These are phyloP conservation scores for Saccharomycopsis selenospora DNA, from an alignment of 805 yeast species.

Conservation along the genomic window DNA sequence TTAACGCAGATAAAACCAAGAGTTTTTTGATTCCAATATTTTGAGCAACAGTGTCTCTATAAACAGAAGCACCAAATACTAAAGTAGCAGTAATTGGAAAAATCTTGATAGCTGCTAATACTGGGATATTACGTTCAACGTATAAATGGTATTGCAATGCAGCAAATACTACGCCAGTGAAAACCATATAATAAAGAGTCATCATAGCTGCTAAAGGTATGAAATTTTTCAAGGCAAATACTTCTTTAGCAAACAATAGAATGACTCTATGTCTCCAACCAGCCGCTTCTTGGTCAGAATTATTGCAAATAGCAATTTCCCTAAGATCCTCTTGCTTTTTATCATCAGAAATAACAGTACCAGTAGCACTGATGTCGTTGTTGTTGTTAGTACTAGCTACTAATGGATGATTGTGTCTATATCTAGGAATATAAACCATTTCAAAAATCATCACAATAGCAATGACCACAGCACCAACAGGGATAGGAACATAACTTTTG, in stretches of 20 bases:
- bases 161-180: constrained; percentile 23
- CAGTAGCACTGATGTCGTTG: constrained; percentile 8
- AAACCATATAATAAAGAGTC: constrained; percentile 23
- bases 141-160: constrained; percentile 26
- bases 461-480: constrained; percentile 32
- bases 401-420: constrained; percentile 12
- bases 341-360: not conserved
- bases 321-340: not conserved
- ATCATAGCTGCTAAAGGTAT: constrained; percentile 23
- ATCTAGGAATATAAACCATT: constrained; percentile 22
- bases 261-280: constrained; percentile 22
- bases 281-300: not conserved
- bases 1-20: constrained; percentile 18
- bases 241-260: constrained; percentile 27
- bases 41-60: constrained; percentile 22
- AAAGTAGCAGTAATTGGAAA: constrained; percentile 31
- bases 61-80: constrained; percentile 25
- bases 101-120: constrained; percentile 32
- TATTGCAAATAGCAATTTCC: not conserved
- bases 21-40: constrained; percentile 24
- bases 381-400: too few species aligned
- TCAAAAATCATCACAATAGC: constrained; percentile 29
- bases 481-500: constrained; percentile 34
- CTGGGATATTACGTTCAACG: constrained; percentile 26
- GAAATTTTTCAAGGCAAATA: constrained; percentile 26